Evolutionary conservation across 352 stramenopile species (phyloP).

Genomic region (Globisporangium alternatum): DNA sequence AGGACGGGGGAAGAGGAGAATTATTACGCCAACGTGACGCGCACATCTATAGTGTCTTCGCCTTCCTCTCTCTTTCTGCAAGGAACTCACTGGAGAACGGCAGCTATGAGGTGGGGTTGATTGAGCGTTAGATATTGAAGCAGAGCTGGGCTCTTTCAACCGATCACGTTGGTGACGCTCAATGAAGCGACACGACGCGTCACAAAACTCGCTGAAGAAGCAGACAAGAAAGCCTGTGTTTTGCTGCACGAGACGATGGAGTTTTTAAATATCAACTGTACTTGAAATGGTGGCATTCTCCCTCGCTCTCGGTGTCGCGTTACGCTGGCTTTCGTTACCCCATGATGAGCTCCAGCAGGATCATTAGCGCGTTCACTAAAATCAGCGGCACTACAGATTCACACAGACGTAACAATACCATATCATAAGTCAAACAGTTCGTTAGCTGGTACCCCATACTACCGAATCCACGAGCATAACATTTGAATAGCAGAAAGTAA

Average conservation of each 20-base stretch:
- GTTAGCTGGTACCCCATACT: background rate
- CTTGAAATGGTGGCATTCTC: conserved; percentile 9
- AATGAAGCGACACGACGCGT: no score
- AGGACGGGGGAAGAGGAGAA: no score
- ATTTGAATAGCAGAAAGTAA: background rate
- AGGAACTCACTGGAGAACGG: no score
- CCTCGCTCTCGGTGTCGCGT: background rate
- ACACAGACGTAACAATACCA: conserved; percentile 5
- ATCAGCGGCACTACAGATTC: conserved; percentile 65
- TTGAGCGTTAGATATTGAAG: background rate
- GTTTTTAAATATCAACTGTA: conserved; percentile 10
- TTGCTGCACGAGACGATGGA: background rate
- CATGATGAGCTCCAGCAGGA: conserved; percentile 76
- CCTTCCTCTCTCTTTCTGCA: background rate
- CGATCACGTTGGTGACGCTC: no score
- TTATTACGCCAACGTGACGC: no score
- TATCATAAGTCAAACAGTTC: background rate
- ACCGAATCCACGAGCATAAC: background rate
- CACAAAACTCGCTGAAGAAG: no score
- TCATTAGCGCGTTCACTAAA: conserved; percentile 79
- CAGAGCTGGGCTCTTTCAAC: background rate
- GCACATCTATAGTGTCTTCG: background rate
- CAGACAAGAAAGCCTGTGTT: no score
- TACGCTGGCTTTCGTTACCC: conserved; percentile 27
- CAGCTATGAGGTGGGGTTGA: background rate